phyloP scores from a whole-genome alignment of 345 rosid species.

The Nephelium lappaceum region DNA sequence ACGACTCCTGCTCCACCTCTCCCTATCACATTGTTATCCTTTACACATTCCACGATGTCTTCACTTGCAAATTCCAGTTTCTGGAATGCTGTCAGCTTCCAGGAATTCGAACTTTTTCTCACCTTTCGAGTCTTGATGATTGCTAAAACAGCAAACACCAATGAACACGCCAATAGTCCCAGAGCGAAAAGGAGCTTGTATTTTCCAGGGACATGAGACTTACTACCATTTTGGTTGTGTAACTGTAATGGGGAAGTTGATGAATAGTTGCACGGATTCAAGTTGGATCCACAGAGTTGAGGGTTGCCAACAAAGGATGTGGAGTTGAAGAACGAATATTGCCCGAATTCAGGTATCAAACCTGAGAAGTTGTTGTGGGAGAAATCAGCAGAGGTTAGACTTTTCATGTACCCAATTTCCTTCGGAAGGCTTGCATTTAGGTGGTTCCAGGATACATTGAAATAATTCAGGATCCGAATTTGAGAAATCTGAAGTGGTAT shows the following conservation, averaged over 20 bases:
- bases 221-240: slow-evolving; percentile 29
- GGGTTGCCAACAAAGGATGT: slow-evolving; percentile 85
- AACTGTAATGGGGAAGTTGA: slow-evolving; percentile 35
- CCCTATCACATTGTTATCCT: slow-evolving; percentile 84
- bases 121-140: slow-evolving; percentile 59
- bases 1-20: slow-evolving; percentile 95
- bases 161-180: slow-evolving; percentile 69
- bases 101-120: slow-evolving; percentile 47
- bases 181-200: slow-evolving; percentile 80
- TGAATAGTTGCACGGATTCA: slow-evolving; percentile 58
- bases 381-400: slow-evolving; percentile 81
- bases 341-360: slow-evolving; percentile 73
- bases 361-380: slow-evolving; percentile 88
- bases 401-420: slow-evolving; percentile 72
- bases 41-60: slow-evolving; percentile 84
- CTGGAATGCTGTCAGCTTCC: slow-evolving; percentile 89
- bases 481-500: slow-evolving; percentile 56
- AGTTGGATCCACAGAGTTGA: slow-evolving; percentile 78
- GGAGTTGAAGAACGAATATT: slow-evolving; percentile 74
- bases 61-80: slow-evolving; percentile 71
- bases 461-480: slow-evolving; percentile 66
- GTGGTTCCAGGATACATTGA: slow-evolving; percentile 83
- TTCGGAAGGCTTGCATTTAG: slow-evolving; percentile 62
- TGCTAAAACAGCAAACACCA: slow-evolving; percentile 64
- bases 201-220: slow-evolving; percentile 41